phyloP scores from a whole-genome alignment of 768 basidiomycete species.

The Xanthoconium stramineum region DNA sequence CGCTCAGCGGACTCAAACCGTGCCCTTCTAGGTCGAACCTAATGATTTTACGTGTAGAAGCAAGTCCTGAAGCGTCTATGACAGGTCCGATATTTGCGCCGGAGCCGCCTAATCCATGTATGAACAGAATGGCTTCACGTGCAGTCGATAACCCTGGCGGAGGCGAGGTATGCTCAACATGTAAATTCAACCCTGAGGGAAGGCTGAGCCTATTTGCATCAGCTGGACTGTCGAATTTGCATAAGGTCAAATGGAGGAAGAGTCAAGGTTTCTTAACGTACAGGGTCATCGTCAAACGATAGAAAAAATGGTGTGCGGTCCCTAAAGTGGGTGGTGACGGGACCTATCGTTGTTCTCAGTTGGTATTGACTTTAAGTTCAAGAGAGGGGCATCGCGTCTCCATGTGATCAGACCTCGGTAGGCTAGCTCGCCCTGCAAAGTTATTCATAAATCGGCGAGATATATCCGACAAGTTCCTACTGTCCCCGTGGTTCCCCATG shows the following conservation, averaged over 20 bases:
- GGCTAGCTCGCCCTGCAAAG: not conserved
- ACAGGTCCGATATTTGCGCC: slow-evolving; percentile 7
- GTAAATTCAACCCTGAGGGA: slow-evolving; percentile 3
- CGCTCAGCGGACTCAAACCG: slow-evolving; percentile 11
- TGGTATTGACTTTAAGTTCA: not conserved
- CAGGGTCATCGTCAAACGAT: not conserved
- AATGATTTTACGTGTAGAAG: slow-evolving; percentile 12
- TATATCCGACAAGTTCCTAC: not conserved
- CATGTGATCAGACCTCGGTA: slow-evolving; percentile 1
- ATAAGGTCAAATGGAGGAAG: not conserved
- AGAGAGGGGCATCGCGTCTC: not conserved
- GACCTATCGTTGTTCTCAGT: not conserved
- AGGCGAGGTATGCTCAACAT: not conserved
- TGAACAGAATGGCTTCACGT: slow-evolving; percentile 3
- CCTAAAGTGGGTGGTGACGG: not conserved
- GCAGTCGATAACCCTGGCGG: not conserved
- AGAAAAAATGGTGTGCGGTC: no score
- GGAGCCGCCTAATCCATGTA: slow-evolving; percentile 1
- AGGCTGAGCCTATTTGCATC: slow-evolving; percentile 2
- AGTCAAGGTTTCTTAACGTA: not conserved
- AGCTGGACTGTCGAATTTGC: slow-evolving; percentile 1
- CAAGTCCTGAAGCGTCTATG: slow-evolving; percentile 8
- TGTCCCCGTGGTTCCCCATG: not conserved
- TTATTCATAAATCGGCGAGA: not conserved
- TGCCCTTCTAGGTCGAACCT: slow-evolving; percentile 11